Evolutionary conservation across 345 rosid species (phyloP).

Genomic region (Arabidopsis thaliana): DNA sequence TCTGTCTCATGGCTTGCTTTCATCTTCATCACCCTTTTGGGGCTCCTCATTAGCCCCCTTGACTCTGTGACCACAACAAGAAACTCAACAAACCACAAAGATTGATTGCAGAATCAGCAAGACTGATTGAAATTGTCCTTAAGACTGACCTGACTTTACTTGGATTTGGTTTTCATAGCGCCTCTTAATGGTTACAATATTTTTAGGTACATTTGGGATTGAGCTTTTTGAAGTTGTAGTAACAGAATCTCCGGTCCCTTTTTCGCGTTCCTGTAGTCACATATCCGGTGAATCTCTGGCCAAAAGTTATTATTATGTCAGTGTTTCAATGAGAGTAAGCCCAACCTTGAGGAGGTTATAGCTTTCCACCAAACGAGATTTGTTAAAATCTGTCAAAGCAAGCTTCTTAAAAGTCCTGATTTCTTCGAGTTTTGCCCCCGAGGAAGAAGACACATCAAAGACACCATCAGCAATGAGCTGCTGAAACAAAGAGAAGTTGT

Average conservation of each 20-base stretch:
- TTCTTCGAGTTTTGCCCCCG: conserved; percentile 61
- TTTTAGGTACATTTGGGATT: conserved; percentile 48
- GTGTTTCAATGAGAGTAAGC: conserved; percentile 21
- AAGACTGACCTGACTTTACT: conserved; percentile 64
- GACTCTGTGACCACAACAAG: conserved; percentile 52
- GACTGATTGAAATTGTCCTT: neutral
- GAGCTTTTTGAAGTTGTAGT: conserved; percentile 45
- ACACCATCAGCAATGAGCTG: conserved; percentile 80
- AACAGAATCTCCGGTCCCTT: conserved; percentile 46
- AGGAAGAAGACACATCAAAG: conserved; percentile 62
- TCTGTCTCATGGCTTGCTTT: conserved; percentile 61
- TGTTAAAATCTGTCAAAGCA: conserved; percentile 54
- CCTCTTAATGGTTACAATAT: conserved; percentile 53
- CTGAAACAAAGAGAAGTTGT: conserved; percentile 72
- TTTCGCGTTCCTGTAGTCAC: conserved; percentile 58
- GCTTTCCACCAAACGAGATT: conserved; percentile 77
- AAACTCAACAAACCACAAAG: conserved; percentile 31
- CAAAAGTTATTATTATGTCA: conserved; percentile 5
- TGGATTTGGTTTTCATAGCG: conserved; percentile 54
- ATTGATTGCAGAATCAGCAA: conserved; percentile 27
- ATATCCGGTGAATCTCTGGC: conserved; percentile 30
- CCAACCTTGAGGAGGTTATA: conserved; percentile 64
- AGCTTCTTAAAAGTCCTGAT: conserved; percentile 65
- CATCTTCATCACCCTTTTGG: conserved; percentile 59
- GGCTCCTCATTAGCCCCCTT: conserved; percentile 64